Conservation (phyloP, 2,329 filamentous ascomycete species). For the Aspergillus bombycis region DNA sequence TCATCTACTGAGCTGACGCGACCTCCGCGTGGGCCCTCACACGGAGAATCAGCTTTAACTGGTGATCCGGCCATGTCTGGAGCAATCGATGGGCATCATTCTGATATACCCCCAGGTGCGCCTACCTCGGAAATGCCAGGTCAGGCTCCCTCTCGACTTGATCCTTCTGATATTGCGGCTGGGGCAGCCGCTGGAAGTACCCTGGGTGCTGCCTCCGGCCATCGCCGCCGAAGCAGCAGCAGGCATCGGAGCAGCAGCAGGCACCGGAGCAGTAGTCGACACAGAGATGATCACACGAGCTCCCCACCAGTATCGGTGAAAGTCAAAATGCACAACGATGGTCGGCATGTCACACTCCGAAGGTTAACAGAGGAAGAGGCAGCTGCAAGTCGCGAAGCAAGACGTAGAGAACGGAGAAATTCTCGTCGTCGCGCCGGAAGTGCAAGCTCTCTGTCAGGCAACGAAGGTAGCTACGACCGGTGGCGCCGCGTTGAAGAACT, state of each 20-base stretch:
- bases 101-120: slow-evolving; percentile 44
- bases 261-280: slow-evolving; percentile 18
- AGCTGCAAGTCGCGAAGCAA: slow-evolving; percentile 60
- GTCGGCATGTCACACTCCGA: slow-evolving; percentile 64
- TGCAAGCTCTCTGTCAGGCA: slow-evolving; percentile 45
- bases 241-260: slow-evolving; percentile 33
- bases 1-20: slow-evolving; percentile 40
- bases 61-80: slow-evolving; percentile 34
- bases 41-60: slow-evolving; percentile 39
- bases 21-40: slow-evolving; percentile 31
- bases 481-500: slow-evolving; percentile 54
- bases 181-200: slow-evolving; percentile 38
- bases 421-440: slow-evolving; percentile 47
- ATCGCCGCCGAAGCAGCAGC: slow-evolving; percentile 34
- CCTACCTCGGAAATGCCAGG: slow-evolving; percentile 40
- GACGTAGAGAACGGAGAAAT: slow-evolving; percentile 49
- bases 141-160: slow-evolving; percentile 22
- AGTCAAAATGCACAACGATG: slow-evolving; percentile 67
- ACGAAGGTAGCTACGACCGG: slow-evolving; percentile 44
- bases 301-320: slow-evolving; percentile 67
- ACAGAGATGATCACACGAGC: slow-evolving; percentile 49
- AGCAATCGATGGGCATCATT: slow-evolving; percentile 32
- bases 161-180: slow-evolving; percentile 32
- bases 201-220: slow-evolving; percentile 32
- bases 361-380: slow-evolving; percentile 65